phyloP scores from a whole-genome alignment of 1,284 basidiomycete species.

The Neonothopanus nambi region DNA sequence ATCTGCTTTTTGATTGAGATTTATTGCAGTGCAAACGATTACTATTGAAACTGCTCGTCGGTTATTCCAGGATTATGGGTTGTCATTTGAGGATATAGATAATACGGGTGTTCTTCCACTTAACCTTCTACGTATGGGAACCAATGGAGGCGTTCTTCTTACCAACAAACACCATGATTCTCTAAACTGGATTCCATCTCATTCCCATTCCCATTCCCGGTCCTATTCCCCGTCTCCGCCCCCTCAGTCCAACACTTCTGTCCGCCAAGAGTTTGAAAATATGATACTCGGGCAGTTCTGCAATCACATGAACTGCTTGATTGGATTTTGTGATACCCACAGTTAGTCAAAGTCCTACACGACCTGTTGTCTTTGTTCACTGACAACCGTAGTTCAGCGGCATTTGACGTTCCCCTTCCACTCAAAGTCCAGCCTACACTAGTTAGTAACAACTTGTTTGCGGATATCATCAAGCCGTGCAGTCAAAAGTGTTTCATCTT shows the following conservation, averaged over 20 bases:
- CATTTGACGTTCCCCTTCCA: constrained; percentile 24
- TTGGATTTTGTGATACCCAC: constrained; percentile 52
- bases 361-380: not conserved
- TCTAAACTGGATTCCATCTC: constrained; percentile 1
- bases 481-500: constrained; percentile 40
- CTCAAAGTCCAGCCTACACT: constrained; percentile 24
- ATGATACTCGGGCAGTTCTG: constrained; percentile 39
- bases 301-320: constrained; percentile 51
- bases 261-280: not conserved
- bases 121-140: constrained; percentile 27
- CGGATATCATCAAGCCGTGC: constrained; percentile 32
- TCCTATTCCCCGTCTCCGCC: constrained; percentile 17
- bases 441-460: constrained; percentile 22
- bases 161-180: constrained; percentile 26
- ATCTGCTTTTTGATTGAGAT: constrained; percentile 5
- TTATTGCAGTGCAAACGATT: constrained; percentile 45
- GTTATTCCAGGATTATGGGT: constrained; percentile 33
- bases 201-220: constrained; percentile 20
- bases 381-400: constrained; percentile 23
- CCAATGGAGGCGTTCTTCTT: constrained; percentile 31
- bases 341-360: constrained; percentile 33
- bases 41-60: constrained; percentile 43
- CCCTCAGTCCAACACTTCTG: not conserved
- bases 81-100: constrained; percentile 44
- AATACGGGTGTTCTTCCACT: constrained; percentile 41